Conservation (phyloP, 2,329 filamentous ascomycete species). For the Stylonectria norvegica region DNA sequence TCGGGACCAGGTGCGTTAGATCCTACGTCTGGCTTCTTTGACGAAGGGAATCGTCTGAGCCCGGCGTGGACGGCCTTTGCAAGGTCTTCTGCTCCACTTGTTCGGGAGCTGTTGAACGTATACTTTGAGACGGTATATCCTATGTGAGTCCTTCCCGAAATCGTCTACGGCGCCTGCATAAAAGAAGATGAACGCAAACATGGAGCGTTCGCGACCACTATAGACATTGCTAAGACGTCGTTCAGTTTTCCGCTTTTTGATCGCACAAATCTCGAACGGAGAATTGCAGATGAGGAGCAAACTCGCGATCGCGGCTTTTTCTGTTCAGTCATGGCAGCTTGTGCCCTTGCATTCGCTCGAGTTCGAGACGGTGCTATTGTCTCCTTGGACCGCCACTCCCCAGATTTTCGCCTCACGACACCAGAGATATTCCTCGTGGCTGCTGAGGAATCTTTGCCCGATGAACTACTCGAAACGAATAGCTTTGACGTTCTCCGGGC, state of each 20-base stretch:
- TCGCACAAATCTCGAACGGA: not conserved
- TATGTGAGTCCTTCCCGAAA: slow-evolving; percentile 46
- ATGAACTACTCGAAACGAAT: not conserved
- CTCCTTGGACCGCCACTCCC: not conserved
- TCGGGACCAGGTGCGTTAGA: not conserved
- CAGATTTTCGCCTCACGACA: not conserved
- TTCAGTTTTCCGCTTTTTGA: not conserved
- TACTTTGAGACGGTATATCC: slow-evolving; percentile 54
- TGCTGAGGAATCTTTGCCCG: not conserved
- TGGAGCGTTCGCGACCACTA: not conserved
- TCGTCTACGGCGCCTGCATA: slow-evolving; percentile 48
- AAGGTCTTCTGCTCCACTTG: slow-evolving; percentile 26
- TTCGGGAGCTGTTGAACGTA: slow-evolving; percentile 41
- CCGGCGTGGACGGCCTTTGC: not conserved
- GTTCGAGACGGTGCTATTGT: not conserved
- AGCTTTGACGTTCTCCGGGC: not conserved
- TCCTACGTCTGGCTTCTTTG: too few species aligned
- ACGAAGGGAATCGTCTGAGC: not conserved
- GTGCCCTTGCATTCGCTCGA: not conserved
- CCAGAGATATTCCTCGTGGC: not conserved
- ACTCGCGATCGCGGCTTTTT: not conserved
- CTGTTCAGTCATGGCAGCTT: not conserved
- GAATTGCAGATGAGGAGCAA: not conserved
- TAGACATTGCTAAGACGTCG: not conserved
- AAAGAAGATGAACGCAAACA: slow-evolving; percentile 26